Percentiles rank a stretch among this genome's conserved stretches.
These are phyloP conservation scores for Magnaporthiopsis poae DNA, from an alignment of 2,329 filamentous ascomycete species.

Conservation along the genomic window DNA sequence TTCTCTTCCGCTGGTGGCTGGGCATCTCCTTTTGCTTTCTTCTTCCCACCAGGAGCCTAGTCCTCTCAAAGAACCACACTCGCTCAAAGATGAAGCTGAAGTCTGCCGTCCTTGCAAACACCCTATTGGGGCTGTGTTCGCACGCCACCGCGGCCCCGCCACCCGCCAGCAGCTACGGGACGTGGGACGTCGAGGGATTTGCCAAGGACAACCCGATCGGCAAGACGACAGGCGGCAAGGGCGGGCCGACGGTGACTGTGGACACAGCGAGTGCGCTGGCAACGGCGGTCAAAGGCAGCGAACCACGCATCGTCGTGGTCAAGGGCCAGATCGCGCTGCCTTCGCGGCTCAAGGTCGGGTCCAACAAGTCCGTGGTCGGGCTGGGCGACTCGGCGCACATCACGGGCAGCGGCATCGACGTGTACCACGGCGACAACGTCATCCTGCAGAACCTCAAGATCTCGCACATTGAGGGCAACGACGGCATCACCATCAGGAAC, in stretches of 20 bases:
- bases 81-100: not conserved
- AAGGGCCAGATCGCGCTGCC: slow-evolving; percentile 30
- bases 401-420: slow-evolving; percentile 23
- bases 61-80: too few species aligned
- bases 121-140: not conserved
- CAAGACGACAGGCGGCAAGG: slow-evolving; percentile 28
- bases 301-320: slow-evolving; percentile 33
- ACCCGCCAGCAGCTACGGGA: not conserved
- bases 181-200: slow-evolving; percentile 16
- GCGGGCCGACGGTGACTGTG: slow-evolving; percentile 38
- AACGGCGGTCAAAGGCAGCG: slow-evolving; percentile 32
- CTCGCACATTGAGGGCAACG: slow-evolving; percentile 27
- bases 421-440: slow-evolving; percentile 24
- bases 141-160: not conserved
- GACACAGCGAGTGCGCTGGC: slow-evolving; percentile 32
- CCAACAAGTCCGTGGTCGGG: slow-evolving; percentile 32
- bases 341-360: slow-evolving; percentile 29
- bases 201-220: slow-evolving; percentile 28
- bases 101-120: not conserved
- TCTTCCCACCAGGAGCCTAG: too few species aligned
- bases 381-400: slow-evolving; percentile 23
- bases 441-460: slow-evolving; percentile 24
- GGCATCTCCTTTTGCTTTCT: not conserved
- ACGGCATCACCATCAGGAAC: slow-evolving; percentile 34
- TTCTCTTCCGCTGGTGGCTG: not conserved